A percentile compares a stretch with the other conserved stretches of the same genome.
Conservation (phyloP, 2,329 filamentous ascomycete species). For the Phyllosticta citriasiana region DNA sequence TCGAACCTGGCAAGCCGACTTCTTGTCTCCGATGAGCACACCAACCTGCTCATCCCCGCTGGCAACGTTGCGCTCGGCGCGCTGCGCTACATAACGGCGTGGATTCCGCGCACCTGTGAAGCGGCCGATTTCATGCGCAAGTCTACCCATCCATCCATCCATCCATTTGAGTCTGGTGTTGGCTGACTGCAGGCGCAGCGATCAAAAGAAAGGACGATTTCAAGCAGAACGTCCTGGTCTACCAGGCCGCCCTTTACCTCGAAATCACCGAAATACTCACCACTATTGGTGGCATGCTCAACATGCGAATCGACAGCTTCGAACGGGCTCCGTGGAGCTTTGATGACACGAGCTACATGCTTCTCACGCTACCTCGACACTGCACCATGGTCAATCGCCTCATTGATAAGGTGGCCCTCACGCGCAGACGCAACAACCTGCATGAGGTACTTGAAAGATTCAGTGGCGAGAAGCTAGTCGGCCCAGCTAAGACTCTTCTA, state of each 20-base stretch:
- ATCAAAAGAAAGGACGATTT: conserved; percentile 6
- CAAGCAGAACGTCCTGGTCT: conserved; percentile 7
- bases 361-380: not conserved
- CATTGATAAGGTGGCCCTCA: conserved; percentile 7
- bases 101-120: conserved; percentile 8
- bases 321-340: not conserved
- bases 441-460: not conserved
- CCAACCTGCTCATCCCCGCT: not conserved
- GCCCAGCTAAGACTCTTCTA: not conserved
- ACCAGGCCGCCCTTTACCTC: conserved; percentile 7
- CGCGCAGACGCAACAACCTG: not conserved
- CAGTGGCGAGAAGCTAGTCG: not conserved
- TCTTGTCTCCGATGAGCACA: not conserved
- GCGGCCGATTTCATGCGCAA: conserved; percentile 5
- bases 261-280: conserved; percentile 5
- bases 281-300: conserved; percentile 7
- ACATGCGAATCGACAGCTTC: conserved; percentile 1
- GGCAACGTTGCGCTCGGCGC: conserved; percentile 5
- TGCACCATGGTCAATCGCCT: conserved; percentile 1
- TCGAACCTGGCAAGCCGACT: conserved; percentile 1
- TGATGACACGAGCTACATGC: not conserved
- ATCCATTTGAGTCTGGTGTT: not conserved
- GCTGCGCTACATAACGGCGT: conserved; percentile 3
- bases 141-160: not conserved
- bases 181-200: not conserved